Evolutionary conservation across 768 basidiomycete species (phyloP).

Genomic region (Clitopilus hobsonii): DNA sequence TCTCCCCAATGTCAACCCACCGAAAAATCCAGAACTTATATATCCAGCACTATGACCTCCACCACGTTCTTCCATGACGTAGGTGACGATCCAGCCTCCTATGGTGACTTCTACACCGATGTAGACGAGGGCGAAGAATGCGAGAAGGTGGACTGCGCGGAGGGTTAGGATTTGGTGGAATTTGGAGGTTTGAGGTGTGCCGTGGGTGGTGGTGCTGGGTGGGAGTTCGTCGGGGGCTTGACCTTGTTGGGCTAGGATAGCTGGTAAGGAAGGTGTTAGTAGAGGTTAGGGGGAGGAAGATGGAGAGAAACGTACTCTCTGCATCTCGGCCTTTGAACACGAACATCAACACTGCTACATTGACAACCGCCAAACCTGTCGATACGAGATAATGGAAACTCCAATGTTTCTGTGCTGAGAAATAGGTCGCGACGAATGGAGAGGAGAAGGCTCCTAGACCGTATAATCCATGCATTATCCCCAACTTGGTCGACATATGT

Average conservation of each 20-base stretch:
- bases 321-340: conserved; percentile 22
- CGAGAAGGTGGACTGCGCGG: conserved; percentile 38
- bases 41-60: conserved; percentile 46
- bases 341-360: conserved; percentile 14
- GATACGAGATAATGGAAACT: conserved; percentile 60
- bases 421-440: conserved; percentile 65
- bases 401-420: conserved; percentile 48
- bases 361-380: conserved; percentile 45
- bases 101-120: conserved; percentile 50
- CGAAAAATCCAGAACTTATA: conserved; percentile 26
- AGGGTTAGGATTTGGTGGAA: conserved; percentile 42
- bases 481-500: conserved; percentile 44
- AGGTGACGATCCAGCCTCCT: conserved; percentile 56
- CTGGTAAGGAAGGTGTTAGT: conserved; percentile 4
- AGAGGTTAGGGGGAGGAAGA: neutral
- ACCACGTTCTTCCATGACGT: conserved; percentile 36
- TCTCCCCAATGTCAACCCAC: conserved; percentile 46
- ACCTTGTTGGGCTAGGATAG: conserved; percentile 15
- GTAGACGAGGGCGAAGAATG: conserved; percentile 40
- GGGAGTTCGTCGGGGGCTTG: conserved; percentile 25
- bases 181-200: too few species aligned
- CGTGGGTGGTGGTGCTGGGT: conserved; percentile 8
- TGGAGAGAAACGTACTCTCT: conserved; percentile 17
- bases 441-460: conserved; percentile 49
- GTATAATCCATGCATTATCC: conserved; percentile 46